Conservation (phyloP, 208 protist genomes). For the Balamuthia mandrillaris region DNA sequence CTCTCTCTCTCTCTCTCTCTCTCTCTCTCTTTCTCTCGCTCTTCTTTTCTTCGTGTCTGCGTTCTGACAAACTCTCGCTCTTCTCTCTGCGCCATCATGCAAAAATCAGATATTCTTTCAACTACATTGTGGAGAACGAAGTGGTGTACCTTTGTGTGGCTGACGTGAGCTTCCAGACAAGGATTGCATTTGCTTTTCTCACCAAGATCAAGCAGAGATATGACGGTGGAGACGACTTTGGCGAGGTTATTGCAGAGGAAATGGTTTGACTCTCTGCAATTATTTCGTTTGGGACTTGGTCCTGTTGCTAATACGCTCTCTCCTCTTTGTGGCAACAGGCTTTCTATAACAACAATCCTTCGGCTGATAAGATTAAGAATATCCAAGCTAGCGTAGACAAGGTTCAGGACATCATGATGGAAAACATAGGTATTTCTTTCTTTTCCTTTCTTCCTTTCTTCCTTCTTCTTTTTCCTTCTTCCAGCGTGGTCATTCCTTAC, state of each 20-base stretch:
- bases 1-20: too few relatives aligned
- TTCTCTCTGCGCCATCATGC: not conserved
- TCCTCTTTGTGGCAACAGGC: not conserved
- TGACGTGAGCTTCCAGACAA: not conserved
- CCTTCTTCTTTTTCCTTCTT: not conserved
- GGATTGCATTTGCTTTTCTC: not conserved
- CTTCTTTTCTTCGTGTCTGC: not conserved
- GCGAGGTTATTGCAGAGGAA: not conserved
- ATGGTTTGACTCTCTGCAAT: not conserved
- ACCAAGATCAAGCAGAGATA: conserved; percentile 13
- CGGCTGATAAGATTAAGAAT: conserved; percentile 24
- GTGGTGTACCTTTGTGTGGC: conserved; percentile 11
- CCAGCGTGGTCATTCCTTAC: not conserved
- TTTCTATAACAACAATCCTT: conserved; percentile 23
- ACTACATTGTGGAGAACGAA: conserved; percentile 9
- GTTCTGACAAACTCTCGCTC: not conserved
- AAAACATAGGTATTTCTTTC: not conserved
- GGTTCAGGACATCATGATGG: conserved; percentile 39
- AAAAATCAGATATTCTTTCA: not conserved
- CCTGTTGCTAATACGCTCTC: not conserved
- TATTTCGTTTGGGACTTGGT: not conserved
- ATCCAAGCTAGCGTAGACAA: not conserved
- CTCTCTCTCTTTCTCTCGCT: not conserved
- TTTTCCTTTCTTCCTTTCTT: not conserved
- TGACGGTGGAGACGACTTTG: conserved; percentile 14